phyloP scores from a whole-genome alignment of 2,329 filamentous ascomycete genomes.

The Aaosphaeria pasadenensis region DNA sequence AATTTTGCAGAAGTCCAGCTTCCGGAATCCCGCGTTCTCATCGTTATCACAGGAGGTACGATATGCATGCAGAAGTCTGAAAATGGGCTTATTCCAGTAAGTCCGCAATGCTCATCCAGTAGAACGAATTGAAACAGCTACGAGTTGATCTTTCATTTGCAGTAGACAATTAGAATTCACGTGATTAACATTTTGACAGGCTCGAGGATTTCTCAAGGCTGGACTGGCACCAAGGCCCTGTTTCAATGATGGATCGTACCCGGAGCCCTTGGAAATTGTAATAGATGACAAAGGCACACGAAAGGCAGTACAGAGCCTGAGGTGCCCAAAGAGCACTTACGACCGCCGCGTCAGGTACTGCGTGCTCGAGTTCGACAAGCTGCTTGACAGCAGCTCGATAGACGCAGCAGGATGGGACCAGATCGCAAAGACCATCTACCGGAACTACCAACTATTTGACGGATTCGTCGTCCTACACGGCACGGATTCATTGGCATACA shows the following conservation, averaged over 20 bases:
- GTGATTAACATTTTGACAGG: slow-evolving; percentile 21
- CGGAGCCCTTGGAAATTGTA: slow-evolving; percentile 55
- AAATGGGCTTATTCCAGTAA: slow-evolving; percentile 74
- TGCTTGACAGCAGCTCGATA: slow-evolving; percentile 89
- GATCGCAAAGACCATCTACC: slow-evolving; percentile 73
- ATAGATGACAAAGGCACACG: slow-evolving; percentile 47
- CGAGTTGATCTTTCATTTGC: neutral
- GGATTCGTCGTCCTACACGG: slow-evolving; percentile 90
- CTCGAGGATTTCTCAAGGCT: slow-evolving; percentile 70
- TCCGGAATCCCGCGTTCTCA: slow-evolving; percentile 77
- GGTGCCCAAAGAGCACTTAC: slow-evolving; percentile 78
- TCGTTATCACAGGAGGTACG: slow-evolving; percentile 84
- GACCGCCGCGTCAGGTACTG: slow-evolving; percentile 78
- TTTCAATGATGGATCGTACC: slow-evolving; percentile 74
- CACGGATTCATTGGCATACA: slow-evolving; percentile 84
- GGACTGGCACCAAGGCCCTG: slow-evolving; percentile 79
- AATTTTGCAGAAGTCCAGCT: slow-evolving; percentile 28
- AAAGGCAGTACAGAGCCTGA: slow-evolving; percentile 63
- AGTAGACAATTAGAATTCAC: neutral
- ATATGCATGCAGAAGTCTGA: slow-evolving; percentile 88
- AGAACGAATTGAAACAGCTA: neutral
- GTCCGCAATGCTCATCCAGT: slow-evolving; percentile 1
- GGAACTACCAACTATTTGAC: slow-evolving; percentile 86
- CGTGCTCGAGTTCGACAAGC: slow-evolving; percentile 77
- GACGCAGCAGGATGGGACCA: slow-evolving; percentile 82